A percentile compares a stretch with the other conserved stretches of the same genome.
These are phyloP conservation scores for Croton laevigatus DNA, from an alignment of 441 rosid genomes.

Conservation along the genomic window DNA sequence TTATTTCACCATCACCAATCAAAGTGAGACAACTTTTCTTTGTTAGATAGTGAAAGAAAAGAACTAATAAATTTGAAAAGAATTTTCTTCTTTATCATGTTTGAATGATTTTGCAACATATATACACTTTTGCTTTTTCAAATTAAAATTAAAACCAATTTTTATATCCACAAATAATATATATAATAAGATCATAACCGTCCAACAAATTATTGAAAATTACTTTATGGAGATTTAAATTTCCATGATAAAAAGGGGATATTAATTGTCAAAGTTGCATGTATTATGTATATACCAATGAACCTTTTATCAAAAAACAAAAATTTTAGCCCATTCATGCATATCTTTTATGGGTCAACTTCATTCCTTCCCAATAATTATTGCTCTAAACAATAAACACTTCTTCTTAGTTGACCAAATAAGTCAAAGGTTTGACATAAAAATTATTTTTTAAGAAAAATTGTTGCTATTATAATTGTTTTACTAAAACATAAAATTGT, in stretches of 20 bases:
- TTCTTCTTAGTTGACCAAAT: not conserved
- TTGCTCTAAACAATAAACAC: not conserved
- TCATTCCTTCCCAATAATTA: slow-evolving; percentile 2
- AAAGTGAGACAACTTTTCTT: too few species aligned
- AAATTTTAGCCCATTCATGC: slow-evolving; percentile 7
- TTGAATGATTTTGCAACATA: too few species aligned
- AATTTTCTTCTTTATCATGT: too few species aligned
- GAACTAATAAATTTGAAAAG: too few species aligned
- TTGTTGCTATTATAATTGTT: too few species aligned
- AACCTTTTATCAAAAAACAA: slow-evolving; percentile 12
- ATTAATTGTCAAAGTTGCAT: not conserved
- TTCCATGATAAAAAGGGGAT: not conserved
- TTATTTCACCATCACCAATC: too few species aligned
- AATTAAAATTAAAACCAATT: too few species aligned
- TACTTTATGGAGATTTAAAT: not conserved
- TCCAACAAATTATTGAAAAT: not conserved
- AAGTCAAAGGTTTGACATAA: slow-evolving; percentile 22
- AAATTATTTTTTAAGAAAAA: too few species aligned
- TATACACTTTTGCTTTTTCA: too few species aligned
- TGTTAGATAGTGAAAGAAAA: too few species aligned
- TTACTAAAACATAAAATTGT: too few species aligned
- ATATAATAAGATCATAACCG: not conserved
- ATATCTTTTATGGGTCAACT: slow-evolving; percentile 15
- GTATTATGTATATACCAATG: slow-evolving; percentile 14
- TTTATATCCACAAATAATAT: not conserved